Base-by-base conservation (phyloP, 768 basidiomycete species). In the Xerocomellus chrysenteron region DNA sequence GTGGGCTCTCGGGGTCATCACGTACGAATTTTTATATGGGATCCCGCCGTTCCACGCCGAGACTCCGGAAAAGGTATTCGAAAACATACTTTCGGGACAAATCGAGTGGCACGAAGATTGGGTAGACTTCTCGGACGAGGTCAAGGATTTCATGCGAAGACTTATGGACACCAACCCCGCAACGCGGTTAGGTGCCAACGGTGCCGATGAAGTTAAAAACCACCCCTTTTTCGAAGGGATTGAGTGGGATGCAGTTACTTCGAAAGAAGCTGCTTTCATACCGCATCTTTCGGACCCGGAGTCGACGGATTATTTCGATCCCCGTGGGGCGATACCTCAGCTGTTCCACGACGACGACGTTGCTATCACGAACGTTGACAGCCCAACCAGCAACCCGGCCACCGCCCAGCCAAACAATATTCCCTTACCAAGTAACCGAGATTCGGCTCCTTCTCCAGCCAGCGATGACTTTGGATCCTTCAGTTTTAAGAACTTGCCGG, bases 291-390 rank as follows among this genome's bases (percentile, higher is more conserved):
- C 89, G 14, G 95, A 98, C 73, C 94, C 95, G 5, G 95, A 98
- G 74, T 96, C 94, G 21, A 99, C 97, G n/a, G 97, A 99, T 71
- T 99, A 99, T 75, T 99, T 99, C 66, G 97, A 99, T 75, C 84
- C 94, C 58, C 87, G 97, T 43, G 97, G 97, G 4, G 96, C 96
- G 16, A 84, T 91, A 43, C 84, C 88, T 32, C 91, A 94, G 67
- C 75, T 92, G 36, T 97, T 98, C 81, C 88, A 93, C 46, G 96
- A 98, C 56, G 92, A 95, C 46, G 92, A 94, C 48, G 67, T 83
- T 60, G 74, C 83, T 50, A 70, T 85, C 50, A 74, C 84, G n/a
- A 78, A 76, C 30, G 68, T 69, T 17, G 87, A 88, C 55, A 76
- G 73, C 49, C 75, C 74, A 12, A 47, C 65, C n/a, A 60, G 68